These are phyloP conservation scores for Oxytropis ochrocephala DNA, from an alignment of 306 rosid species.

Conservation along the genomic window DNA sequence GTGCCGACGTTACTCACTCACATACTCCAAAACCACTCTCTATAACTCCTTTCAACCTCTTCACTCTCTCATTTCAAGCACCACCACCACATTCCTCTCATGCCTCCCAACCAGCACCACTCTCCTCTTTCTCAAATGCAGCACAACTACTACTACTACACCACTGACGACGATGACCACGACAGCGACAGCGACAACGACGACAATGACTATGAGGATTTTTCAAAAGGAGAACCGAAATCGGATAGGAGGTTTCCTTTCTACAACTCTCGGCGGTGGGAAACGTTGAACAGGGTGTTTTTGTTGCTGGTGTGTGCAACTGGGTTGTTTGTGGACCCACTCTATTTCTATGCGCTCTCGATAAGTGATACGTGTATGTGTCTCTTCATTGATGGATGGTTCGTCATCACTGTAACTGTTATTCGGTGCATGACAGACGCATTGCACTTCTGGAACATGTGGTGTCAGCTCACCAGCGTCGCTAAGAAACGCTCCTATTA, in stretches of 20 bases:
- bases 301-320: conserved; percentile 57
- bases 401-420: conserved; percentile 77
- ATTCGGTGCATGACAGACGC: conserved; percentile 94
- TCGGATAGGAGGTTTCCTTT: neutral
- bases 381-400: conserved; percentile 83
- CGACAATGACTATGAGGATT: neutral
- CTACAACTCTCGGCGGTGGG: conserved; percentile 8
- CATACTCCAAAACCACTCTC: too few relatives aligned
- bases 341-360: conserved; percentile 76
- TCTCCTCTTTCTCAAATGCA: conserved; percentile 36
- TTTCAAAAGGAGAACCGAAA: neutral
- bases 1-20: too few relatives aligned
- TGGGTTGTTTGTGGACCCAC: conserved; percentile 83
- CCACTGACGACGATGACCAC: neutral
- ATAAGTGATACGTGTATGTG: conserved; percentile 78
- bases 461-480: conserved; percentile 61
- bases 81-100: neutral
- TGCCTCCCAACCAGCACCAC: conserved; percentile 31
- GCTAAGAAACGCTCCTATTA: conserved; percentile 18
- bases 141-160: neutral
- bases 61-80: too few relatives aligned
- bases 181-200: neutral
- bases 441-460: conserved; percentile 90
- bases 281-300: conserved; percentile 83
- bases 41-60: too few relatives aligned